These are phyloP conservation scores for Coffea canephora DNA, from an alignment of 257 asterid species.

Conservation along the genomic window DNA sequence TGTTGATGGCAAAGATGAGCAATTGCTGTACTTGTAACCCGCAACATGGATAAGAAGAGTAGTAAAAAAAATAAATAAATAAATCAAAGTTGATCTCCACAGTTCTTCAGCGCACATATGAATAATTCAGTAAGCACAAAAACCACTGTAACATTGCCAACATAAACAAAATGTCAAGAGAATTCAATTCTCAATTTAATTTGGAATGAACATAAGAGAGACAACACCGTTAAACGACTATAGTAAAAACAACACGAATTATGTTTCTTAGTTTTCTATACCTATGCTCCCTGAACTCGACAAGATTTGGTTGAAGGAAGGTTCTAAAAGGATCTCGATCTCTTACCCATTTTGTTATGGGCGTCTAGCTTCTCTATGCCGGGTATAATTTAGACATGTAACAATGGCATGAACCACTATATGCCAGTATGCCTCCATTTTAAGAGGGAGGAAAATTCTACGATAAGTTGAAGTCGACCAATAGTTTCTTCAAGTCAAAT, in stretches of 20 bases:
- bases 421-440: conserved; percentile 13
- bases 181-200: not conserved
- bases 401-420: conserved; percentile 23
- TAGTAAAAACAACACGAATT: conserved; percentile 18
- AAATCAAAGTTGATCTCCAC: not conserved
- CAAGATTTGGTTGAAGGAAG: conserved; percentile 9
- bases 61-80: too few species aligned
- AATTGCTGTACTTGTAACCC: not conserved
- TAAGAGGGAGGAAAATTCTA: conserved; percentile 4
- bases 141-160: conserved; percentile 4
- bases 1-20: too few species aligned
- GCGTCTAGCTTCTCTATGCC: conserved; percentile 31
- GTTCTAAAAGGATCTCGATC: conserved; percentile 20
- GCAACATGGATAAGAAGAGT: not conserved
- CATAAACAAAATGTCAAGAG: not conserved
- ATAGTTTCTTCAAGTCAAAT: conserved; percentile 25
- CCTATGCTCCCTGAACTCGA: conserved; percentile 13
- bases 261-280: conserved; percentile 9
- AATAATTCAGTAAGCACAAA: not conserved
- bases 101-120: not conserved
- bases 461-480: conserved; percentile 28
- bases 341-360: conserved; percentile 28
- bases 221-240: conserved; percentile 10
- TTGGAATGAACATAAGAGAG: not conserved
- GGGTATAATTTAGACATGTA: conserved; percentile 24